These are phyloP conservation scores for Pouteria glomerata DNA, from an alignment of 148 eudicot species.

Conservation along the genomic window DNA sequence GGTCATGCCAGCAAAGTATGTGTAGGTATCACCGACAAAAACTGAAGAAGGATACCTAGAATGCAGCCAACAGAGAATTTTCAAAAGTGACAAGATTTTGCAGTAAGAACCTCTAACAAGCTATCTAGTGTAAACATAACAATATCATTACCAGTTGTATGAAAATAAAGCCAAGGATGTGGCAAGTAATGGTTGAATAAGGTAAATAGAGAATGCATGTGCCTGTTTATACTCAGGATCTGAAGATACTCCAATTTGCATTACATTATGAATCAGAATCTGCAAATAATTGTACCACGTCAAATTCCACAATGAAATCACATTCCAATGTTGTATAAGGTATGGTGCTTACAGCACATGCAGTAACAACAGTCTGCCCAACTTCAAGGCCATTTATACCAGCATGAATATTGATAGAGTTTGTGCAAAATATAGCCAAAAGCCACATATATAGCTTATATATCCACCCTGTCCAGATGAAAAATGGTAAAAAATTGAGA, in stretches of 20 bases:
- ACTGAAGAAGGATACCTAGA: constrained; percentile 96
- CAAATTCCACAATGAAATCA: constrained; percentile 10
- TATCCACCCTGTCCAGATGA: constrained; percentile 57
- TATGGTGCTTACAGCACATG: constrained; percentile 70
- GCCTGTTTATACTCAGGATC: constrained; percentile 85
- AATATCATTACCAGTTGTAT: constrained; percentile 67
- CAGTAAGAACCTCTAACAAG: neutral
- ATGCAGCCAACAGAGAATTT: constrained; percentile 3
- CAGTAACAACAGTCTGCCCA: constrained; percentile 93
- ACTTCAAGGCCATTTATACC: constrained; percentile 98
- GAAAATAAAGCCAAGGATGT: constrained; percentile 91
- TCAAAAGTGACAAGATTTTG: neutral
- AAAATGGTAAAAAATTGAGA: neutral
- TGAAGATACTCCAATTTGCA: constrained; percentile 84
- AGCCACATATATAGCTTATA: constrained; percentile 94
- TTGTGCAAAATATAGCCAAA: constrained; percentile 92
- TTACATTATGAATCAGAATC: constrained; percentile 84
- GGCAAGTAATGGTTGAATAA: constrained; percentile 85
- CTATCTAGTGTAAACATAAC: neutral
- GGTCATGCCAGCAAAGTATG: constrained; percentile 98
- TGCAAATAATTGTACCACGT: constrained; percentile 25
- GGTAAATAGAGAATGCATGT: constrained; percentile 97
- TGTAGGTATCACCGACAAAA: constrained; percentile 97
- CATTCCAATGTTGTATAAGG: constrained; percentile 1
- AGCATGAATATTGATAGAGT: constrained; percentile 95